Evolutionary conservation across 2,329 filamentous ascomycete species (phyloP), one percentile per base, ranked within the genome.

Genomic region (Chalara sp.): DNA sequence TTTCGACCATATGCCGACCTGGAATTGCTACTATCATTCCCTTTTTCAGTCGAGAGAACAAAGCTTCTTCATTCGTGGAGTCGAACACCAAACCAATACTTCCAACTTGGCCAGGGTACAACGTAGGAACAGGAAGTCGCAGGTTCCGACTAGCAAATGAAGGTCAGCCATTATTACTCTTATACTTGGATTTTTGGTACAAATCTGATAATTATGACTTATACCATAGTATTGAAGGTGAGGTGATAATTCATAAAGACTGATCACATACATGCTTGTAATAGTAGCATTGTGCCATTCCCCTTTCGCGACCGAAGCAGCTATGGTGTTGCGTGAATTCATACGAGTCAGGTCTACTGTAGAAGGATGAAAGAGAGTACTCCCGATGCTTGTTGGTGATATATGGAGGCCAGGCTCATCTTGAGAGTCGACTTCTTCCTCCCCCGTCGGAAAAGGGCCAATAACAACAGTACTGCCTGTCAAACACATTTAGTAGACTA

Each of bases 231-330:
- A 21, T 21, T 21, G 21, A 21, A 21, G 21, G 21, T 21, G 21
- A 21, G 3, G 21, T 21, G 3, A 21, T 21, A 21, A 21, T 21
- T 21, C 21, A 21, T 21, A 21, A 21, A 21, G 21, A 21, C 21
- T 21, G 21, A 21, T 21, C 21, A 21, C 21, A 21, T 21, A 21
- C 21, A 96, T 84, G 60, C 91, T 97, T 43, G 88, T 84, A 48
- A 97, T 82, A 42, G 79, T 83, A 5, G 92, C 89, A 29, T 76
- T 76, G 55, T 88, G 83, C 92, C 92, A 97, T 67, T 89, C 84
- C 12, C 76, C 80, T 57, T 75, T 80, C 60, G 70, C 73, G 3
- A 72, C 65, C 11, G 76, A 76, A 21, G 76, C 74, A 6, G 76
- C 71, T 40, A 78, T 65, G 35, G 78, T 68, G 58, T 76, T 78